Evolutionary conservation across 2,329 filamentous ascomycete genomes (phyloP).

Genomic region (Fusarium tjaetaba): DNA sequence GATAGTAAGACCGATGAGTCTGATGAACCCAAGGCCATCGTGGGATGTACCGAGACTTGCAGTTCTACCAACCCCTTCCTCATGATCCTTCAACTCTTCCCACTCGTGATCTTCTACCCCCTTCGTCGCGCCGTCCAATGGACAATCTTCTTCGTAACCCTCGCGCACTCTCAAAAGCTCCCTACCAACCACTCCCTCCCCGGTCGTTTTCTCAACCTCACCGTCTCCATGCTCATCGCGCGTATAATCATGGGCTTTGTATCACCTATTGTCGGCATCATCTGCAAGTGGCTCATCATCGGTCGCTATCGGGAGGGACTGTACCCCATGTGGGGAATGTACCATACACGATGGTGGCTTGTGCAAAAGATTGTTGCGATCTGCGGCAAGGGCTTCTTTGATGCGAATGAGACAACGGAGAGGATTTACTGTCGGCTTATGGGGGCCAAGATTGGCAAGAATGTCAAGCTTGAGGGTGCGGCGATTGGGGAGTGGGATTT

Average conservation of each 20-base stretch:
- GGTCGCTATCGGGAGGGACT: not conserved
- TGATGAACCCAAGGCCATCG: rapidly evolving
- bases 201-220: not conserved
- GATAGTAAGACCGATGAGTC: not conserved
- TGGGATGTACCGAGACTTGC: not conserved
- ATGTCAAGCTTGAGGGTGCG: not conserved
- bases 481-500: not conserved
- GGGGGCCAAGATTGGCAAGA: not conserved
- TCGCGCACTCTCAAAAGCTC: conserved; percentile 6
- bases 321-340: conserved; percentile 8
- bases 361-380: conserved; percentile 9
- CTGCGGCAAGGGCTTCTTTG: not conserved
- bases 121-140: conserved; percentile 3
- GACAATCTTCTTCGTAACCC: conserved; percentile 7
- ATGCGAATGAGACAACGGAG: not conserved
- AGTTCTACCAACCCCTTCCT: conserved; percentile 5
- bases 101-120: not conserved
- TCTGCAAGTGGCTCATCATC: conserved; percentile 9
- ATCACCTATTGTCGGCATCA: not conserved
- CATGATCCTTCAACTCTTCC: not conserved
- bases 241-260: not conserved
- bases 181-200: conserved; percentile 1
- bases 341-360: conserved; percentile 18
- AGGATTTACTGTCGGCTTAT: not conserved
- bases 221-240: not conserved